Evolutionary conservation across 2,329 filamentous ascomycete species (phyloP), one percentile per base, ranked within the genome.

Genomic region (Hortaea werneckii): DNA sequence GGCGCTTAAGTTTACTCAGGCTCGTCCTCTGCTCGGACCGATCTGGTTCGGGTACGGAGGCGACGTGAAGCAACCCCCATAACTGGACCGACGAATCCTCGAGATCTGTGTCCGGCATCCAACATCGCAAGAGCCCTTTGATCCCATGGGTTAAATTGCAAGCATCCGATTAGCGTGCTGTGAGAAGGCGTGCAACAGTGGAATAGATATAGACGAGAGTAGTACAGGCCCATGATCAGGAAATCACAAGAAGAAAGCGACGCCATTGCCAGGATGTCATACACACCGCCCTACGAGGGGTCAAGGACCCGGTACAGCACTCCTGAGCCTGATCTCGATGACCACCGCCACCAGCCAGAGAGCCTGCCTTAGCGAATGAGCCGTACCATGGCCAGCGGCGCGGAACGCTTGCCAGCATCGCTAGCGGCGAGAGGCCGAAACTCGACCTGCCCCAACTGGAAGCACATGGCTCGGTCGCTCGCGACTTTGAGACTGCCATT

Each of bases 1-100:
- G 71, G 75, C 76, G 71, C 69, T 76, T 70, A 72, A 78, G 72
- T 79, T 85, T 68, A 83, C 81, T 69, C 83, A 83, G 73, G 76
- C 83, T 67, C 83, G 83, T 76, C 89, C 87, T 79, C 86, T 94
- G 74, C 83, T 90, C 69, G 87, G 87, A 77, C 90, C 88, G 71
- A 82, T 82, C 77, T 87, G 88, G 88, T 88, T 94, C 81, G 90
- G 90, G 70, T 82, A 82, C 77, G 89, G 90, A 84, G 86, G 88
- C 75, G 87, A 92, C 77, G 57, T 63, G 53, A 92, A 88, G 76
- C 90, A 94, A 74, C 90, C 92, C 67, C 90, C 90, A 77, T 96
- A 96, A 95, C 73, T 90, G 69, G 75, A 59, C 67, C 67, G 67
- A 57, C 9, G 26, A 40, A 29, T 10, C 26, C 34, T 27, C 28